Base-by-base conservation (phyloP, 148 eudicot species). In the Dianthus caryophyllus region DNA sequence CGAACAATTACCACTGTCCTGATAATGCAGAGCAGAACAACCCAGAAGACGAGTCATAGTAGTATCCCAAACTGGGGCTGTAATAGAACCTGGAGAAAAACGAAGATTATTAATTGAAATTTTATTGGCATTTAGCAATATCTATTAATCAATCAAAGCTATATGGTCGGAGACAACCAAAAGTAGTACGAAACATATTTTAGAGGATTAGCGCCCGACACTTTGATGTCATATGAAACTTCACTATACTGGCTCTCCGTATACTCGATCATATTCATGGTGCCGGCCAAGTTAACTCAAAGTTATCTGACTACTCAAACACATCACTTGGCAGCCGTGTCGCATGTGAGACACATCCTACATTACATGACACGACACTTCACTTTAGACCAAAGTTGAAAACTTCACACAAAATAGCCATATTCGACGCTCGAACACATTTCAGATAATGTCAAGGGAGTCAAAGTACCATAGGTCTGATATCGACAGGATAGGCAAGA, bases 51-150 rank as follows among this genome's bases (percentile, higher is more conserved):
- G 98, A 83, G 65, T 93, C 98, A 83, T 93, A 93, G 61, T 89
- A 93, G 73, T 87, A 93, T 39, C 96, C 98, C 54, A 75, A 79
- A 73, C 87, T 87, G 82, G 85, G 87, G 78, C 95, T 93, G 84
- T 89, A 93, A 81, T 93, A 93, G 78, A 89, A 93, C 41, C 98
- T 93, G 83, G n/a, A 52, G 59, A 77, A 43, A 51, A 38, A 30
- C 13, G 47, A 52, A 22, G 21, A 29, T 53, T 21, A 65, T 27
- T 33, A 51, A 61, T 57, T 31, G 46, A 53, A 51, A 13, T 52
- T 20, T 13, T 10, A 52, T 27, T 20, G 12, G 65, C 29, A 39
- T 8, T 4, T 61, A 48, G 52, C 20, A 48, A 49, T 3, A 41
- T 3, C 44, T 41, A 9, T 33, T 33, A 2, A 33, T 13, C 44